Conservation (phyloP, 208 protist species). For the Leishmania lainsoni region DNA sequence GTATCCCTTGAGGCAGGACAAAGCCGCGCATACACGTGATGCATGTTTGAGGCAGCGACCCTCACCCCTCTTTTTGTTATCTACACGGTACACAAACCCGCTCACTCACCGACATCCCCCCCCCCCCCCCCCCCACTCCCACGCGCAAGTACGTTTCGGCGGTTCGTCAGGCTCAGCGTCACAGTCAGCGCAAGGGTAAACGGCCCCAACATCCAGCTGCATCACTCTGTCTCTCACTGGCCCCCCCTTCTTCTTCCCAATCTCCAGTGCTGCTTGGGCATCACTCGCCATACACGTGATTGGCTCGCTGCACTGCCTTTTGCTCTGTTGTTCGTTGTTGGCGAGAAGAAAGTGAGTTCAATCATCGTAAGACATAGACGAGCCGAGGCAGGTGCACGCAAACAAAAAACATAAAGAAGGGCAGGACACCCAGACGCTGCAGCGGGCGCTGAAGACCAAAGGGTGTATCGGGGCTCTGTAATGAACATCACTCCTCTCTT, state of each 20-base stretch:
- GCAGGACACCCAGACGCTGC: neutral
- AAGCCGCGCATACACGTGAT: neutral
- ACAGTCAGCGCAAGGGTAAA: neutral
- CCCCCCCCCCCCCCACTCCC: too few species aligned
- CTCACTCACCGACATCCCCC: neutral
- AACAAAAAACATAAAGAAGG: neutral
- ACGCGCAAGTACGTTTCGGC: neutral
- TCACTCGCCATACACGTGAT: neutral
- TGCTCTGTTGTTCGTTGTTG: neutral
- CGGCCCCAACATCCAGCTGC: neutral
- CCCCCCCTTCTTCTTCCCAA: too few species aligned
- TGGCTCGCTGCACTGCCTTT: neutral
- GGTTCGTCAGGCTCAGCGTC: neutral
- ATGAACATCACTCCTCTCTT: neutral
- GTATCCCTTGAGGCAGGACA: neutral
- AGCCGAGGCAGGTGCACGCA: neutral
- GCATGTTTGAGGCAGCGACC: neutral
- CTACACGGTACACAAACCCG: neutral
- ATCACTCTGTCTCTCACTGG: neutral
- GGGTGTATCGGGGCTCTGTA: neutral
- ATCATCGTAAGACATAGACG: neutral
- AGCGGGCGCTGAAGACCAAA: neutral
- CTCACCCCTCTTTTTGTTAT: neutral
- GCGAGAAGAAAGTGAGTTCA: neutral
- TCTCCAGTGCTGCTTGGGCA: neutral